Percentiles rank a stretch among this genome's conserved stretches.
These are phyloP conservation scores for Neoarthrinium moseri DNA, from an alignment of 2,329 filamentous ascomycete species.

Conservation along the genomic window DNA sequence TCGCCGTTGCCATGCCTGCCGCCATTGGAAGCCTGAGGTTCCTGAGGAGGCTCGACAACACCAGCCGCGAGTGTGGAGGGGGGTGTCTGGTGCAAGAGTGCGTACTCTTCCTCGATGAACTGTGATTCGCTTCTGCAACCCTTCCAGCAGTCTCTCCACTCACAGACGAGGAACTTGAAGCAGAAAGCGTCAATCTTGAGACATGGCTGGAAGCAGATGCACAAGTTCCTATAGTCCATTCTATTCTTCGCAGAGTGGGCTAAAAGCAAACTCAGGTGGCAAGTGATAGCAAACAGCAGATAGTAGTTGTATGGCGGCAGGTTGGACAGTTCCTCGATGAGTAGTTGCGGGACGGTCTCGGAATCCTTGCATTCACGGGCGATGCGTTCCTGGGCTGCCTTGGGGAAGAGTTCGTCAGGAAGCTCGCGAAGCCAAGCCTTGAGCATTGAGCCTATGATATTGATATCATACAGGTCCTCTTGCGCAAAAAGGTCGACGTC, in stretches of 20 bases:
- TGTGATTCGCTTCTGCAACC: conserved; percentile 88
- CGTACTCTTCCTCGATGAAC: conserved; percentile 70
- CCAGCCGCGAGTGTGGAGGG: conserved; percentile 43
- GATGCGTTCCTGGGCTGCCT: conserved; percentile 76
- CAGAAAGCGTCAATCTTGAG: conserved; percentile 95
- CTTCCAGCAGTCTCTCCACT: conserved; percentile 97
- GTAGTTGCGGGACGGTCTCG: conserved; percentile 76
- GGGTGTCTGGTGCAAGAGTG: conserved; percentile 56
- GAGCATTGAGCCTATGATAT: conserved; percentile 93
- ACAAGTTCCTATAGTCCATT: conserved; percentile 95
- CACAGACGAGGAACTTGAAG: conserved; percentile 91
- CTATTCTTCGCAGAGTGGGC: conserved; percentile 95
- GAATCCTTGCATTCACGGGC: conserved; percentile 76
- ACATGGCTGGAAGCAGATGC: conserved; percentile 95
- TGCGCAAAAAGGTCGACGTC: conserved; percentile 91
- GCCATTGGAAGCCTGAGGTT: neutral
- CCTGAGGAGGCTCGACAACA: neutral
- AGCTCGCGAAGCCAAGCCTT: conserved; percentile 94
- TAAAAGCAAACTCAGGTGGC: conserved; percentile 86
- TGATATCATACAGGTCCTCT: conserved; percentile 88
- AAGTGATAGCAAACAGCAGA: conserved; percentile 94
- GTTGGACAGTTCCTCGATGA: conserved; percentile 89
- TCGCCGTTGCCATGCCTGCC: conserved; percentile 10
- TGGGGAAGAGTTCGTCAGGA: conserved; percentile 92
- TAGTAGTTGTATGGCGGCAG: conserved; percentile 98